A percentile compares a stretch with the other conserved stretches of the same genome.
Conservation (phyloP, 192 early-diverging fungal species). For the Diversispora epigaea region DNA sequence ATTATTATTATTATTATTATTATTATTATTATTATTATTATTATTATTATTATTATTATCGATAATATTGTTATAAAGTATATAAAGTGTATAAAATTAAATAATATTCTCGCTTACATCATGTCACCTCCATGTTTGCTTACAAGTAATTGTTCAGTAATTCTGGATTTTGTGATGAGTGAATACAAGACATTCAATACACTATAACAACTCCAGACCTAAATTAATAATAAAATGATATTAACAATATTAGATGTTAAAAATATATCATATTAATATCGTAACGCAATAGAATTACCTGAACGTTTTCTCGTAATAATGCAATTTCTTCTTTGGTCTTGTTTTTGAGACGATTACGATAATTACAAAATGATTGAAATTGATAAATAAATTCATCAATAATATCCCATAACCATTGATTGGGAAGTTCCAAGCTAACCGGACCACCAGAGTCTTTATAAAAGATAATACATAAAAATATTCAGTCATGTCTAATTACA, state of each 20-base stretch:
- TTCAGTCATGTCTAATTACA: neutral
- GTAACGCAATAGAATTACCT: constrained; percentile 32
- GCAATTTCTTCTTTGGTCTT: constrained; percentile 79
- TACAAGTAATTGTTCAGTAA: constrained; percentile 90
- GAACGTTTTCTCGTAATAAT: constrained; percentile 78
- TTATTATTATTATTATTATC: too few species aligned
- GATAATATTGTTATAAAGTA: neutral
- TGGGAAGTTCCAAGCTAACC: constrained; percentile 89
- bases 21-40: neutral
- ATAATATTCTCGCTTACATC: constrained; percentile 40
- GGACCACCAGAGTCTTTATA: constrained; percentile 71
- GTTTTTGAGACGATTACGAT: constrained; percentile 82
- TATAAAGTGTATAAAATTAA: neutral
- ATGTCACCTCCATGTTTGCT: constrained; percentile 87
- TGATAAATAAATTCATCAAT: constrained; percentile 99
- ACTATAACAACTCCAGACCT: constrained; percentile 93
- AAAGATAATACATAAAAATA: neutral
- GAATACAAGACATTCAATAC: constrained; percentile 96
- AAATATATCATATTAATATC: neutral
- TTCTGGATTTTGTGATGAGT: constrained; percentile 91
- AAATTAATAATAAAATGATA: neutral
- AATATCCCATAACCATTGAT: constrained; percentile 99
- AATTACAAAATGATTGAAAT: constrained; percentile 97
- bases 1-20: too few species aligned
- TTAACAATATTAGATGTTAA: neutral